Base-by-base conservation (phyloP, 768 basidiomycete genomes). In the Pleurotus djamor region DNA sequence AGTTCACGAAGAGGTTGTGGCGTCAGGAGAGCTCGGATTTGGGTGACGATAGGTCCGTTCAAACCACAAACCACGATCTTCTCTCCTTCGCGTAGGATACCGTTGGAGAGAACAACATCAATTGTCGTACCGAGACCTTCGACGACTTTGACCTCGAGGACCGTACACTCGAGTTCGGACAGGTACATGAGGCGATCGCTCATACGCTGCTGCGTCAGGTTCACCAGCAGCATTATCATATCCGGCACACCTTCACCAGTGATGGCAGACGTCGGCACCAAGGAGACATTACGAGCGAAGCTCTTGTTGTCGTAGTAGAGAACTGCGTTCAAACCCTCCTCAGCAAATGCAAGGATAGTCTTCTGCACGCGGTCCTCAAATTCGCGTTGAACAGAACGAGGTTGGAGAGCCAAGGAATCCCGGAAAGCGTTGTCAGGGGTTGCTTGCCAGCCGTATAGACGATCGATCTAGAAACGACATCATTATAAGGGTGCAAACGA, bases 291-390 rank as follows among this genome's bases (percentile, higher is more conserved):
- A 60, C 91, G 84, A 56, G 87, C 92, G 62, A 97, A 89, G 74
- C 84, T 94, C 80, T 93, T 96, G 86, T 99, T 99, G 52, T 98
- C 92, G 76, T 98, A 98, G 80, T 98, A 98, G 57, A 96, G 86
- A 51, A 89, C 85, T 49, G 97, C 87, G 73, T 99, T 99, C 65
- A 98, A 78, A 54, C 96, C 96, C 73, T 98, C 94, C 71, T 99
- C 95, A n/a, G 96, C 94, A 70, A 99, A 96, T 3, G 94, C 95
- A 58, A 98, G 72, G 58, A 91, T 90, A 35, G 92, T 94, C 73
- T 91, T 89, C 65, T 86, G 69, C 13, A 91, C 80, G 60, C 95
- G 91, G 66, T 94, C 91, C 68, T 94, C 92, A 69, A 96, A 99
- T 73, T 98, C 94, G 63, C 92, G 89, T 69, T 92, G 87, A 28